These are phyloP conservation scores for Pittosporum tobira DNA, from an alignment of 129 eudicot species.

Conservation along the genomic window DNA sequence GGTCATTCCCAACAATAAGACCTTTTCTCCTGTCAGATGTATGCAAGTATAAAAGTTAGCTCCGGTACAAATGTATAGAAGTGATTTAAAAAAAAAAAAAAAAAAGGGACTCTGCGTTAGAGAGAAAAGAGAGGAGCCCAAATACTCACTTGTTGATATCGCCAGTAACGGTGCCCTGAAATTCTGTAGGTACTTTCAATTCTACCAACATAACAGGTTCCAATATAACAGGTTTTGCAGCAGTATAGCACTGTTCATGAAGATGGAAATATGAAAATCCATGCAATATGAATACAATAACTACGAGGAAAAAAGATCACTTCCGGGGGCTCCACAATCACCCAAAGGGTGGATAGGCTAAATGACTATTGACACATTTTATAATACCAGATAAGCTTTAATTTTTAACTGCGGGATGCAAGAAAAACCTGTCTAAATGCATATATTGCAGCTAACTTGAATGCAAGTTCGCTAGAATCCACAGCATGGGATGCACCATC, in stretches of 20 bases:
- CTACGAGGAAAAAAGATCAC: not conserved
- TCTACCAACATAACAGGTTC: conserved; percentile 98
- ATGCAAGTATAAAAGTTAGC: no score
- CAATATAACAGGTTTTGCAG: conserved; percentile 82
- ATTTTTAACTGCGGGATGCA: not conserved
- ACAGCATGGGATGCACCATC: conserved; percentile 95
- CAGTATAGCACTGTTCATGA: conserved; percentile 53
- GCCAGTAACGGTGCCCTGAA: conserved; percentile 92
- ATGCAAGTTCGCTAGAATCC: conserved; percentile 99
- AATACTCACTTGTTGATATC: conserved; percentile 79
- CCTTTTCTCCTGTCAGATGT: conserved; percentile 86
- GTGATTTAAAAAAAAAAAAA: no score
- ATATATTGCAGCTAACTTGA: conserved; percentile 88
- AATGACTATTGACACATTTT: not conserved
- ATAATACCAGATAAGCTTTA: not conserved
- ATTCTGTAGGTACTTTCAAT: conserved; percentile 77
- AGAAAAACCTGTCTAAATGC: conserved; percentile 89
- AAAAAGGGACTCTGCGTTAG: no score
- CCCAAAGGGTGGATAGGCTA: not conserved
- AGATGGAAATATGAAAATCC: conserved; percentile 5
- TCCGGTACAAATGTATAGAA: no score
- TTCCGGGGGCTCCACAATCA: not conserved
- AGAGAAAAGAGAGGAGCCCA: not conserved
- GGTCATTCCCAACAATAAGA: conserved; percentile 88
- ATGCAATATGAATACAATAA: not conserved